Conservation (phyloP, 371 early-diverging fungal genomes). For the Phascolomyces articulosus region DNA sequence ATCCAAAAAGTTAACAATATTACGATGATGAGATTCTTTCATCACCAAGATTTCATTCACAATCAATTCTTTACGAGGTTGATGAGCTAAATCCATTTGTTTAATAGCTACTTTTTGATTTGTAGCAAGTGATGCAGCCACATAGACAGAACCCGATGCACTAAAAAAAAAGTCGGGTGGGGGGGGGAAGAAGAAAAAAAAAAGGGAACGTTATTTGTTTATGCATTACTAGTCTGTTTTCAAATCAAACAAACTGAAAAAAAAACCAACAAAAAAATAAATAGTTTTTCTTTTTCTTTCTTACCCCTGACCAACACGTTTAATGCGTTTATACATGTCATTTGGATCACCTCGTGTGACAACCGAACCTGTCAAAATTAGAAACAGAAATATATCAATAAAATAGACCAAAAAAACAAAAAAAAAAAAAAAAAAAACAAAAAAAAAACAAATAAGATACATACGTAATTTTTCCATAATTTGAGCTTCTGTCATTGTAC, state of each 20-base stretch:
- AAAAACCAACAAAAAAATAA: neutral
- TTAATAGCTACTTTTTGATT: conserved; percentile 92
- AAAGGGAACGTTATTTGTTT: neutral
- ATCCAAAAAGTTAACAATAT: conserved; percentile 96
- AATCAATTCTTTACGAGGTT: conserved; percentile 94
- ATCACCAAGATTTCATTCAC: conserved; percentile 97
- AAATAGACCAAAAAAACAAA: too few relatives aligned
- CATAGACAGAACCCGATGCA: conserved; percentile 96
- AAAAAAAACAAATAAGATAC: conserved; percentile 13
- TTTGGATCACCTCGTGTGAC: conserved; percentile 90
- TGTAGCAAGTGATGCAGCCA: conserved; percentile 71
- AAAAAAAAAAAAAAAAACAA: neutral
- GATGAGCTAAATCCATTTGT: conserved; percentile 93
- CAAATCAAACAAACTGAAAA: too few relatives aligned
- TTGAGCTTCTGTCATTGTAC: conserved; percentile 89
- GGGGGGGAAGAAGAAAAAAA: neutral
- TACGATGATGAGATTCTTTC: conserved; percentile 94
- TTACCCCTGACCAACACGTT: conserved; percentile 96
- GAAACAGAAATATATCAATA: too few relatives aligned
- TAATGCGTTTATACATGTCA: conserved; percentile 80
- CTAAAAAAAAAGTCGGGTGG: conserved; percentile 35
- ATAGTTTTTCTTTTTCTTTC: neutral
- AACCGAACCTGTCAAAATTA: conserved; percentile 48
- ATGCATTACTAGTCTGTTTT: neutral
- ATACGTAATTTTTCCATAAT: conserved; percentile 86